A percentile compares a stretch with the other conserved stretches of the same genome.
phyloP scores from a whole-genome alignment of 2,329 filamentous ascomycete genomes.

The Aureobasidium sp. region DNA sequence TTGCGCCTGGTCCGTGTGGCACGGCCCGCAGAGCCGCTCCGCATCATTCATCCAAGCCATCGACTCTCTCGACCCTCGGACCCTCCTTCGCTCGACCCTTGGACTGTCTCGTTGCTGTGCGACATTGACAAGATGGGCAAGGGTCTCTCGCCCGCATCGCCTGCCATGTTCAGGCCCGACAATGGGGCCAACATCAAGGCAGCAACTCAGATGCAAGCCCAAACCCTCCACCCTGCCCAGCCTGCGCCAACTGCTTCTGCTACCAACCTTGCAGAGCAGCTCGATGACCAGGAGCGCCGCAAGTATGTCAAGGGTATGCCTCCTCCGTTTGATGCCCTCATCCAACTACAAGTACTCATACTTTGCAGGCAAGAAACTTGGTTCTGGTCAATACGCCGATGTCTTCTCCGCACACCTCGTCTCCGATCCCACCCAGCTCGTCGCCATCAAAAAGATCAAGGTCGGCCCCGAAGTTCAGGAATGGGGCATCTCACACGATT shows the following conservation, averaged over 20 bases:
- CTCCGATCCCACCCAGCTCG: constrained; percentile 59
- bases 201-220: background rate
- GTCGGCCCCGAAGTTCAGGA: constrained; percentile 78
- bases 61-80: background rate
- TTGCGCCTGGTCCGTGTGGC: background rate
- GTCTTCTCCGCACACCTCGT: constrained; percentile 83
- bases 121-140: background rate
- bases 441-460: constrained; percentile 94
- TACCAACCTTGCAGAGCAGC: constrained; percentile 36
- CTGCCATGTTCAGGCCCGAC: background rate
- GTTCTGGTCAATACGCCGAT: constrained; percentile 93
- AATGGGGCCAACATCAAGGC: background rate
- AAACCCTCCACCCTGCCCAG: background rate
- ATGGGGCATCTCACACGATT: constrained; percentile 79
- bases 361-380: constrained; percentile 68
- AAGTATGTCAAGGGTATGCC: constrained; percentile 77
- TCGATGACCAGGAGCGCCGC: constrained; percentile 49
- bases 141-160: constrained; percentile 8
- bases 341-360: background rate
- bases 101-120: background rate
- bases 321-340: background rate
- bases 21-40: constrained; percentile 9
- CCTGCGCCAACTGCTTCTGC: background rate
- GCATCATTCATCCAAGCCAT: background rate
- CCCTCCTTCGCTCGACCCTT: background rate